These are phyloP conservation scores for Aspergillus nidulans DNA, from an alignment of 495 filamentous ascomycete species.

Conservation along the genomic window DNA sequence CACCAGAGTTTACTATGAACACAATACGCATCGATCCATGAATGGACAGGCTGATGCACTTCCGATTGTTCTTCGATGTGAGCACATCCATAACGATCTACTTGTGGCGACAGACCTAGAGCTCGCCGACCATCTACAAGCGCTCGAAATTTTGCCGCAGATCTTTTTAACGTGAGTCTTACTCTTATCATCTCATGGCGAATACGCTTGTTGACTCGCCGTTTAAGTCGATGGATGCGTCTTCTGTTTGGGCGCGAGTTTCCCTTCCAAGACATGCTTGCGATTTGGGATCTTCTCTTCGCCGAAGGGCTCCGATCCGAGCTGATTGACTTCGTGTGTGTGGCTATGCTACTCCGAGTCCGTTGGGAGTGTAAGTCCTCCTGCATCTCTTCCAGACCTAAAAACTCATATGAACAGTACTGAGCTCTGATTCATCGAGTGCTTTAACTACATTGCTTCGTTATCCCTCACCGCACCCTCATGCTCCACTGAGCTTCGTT, in stretches of 20 bases:
- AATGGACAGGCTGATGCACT: conserved; percentile 51
- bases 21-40: conserved; percentile 36
- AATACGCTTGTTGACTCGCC: not conserved
- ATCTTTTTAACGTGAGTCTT: conserved; percentile 80
- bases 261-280: conserved; percentile 74
- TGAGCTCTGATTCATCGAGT: conserved; percentile 79
- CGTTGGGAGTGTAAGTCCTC: conserved; percentile 74
- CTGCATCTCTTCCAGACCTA: not conserved
- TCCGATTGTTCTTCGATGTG: conserved; percentile 79
- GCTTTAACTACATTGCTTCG: conserved; percentile 77
- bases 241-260: conserved; percentile 94
- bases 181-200: not conserved
- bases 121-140: conserved; percentile 74
- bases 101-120: conserved; percentile 74
- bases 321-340: conserved; percentile 81
- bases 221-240: conserved; percentile 79
- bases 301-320: conserved; percentile 80
- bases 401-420: conserved; percentile 50
- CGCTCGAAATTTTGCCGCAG: conserved; percentile 89
- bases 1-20: conserved; percentile 84
- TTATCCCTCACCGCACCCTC: conserved; percentile 61
- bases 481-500: conserved; percentile 72
- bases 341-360: conserved; percentile 90
- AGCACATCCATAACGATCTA: conserved; percentile 77
- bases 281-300: conserved; percentile 88